phyloP scores from a whole-genome alignment of 192 early-diverging fungal species.

The Gaertneriomyces sp. region DNA sequence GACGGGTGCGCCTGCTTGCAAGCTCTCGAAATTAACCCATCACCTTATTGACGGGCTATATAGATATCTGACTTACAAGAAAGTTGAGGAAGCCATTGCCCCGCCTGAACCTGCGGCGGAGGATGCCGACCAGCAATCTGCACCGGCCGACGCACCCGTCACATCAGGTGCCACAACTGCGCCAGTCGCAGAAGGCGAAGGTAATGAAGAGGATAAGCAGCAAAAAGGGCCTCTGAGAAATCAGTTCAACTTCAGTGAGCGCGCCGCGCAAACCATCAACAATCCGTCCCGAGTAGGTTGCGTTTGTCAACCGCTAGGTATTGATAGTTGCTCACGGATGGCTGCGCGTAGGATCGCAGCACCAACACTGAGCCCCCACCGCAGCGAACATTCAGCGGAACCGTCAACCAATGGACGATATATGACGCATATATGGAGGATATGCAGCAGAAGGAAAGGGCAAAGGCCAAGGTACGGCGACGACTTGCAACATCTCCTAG shows the following conservation, averaged over 20 bases:
- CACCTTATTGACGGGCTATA: neutral
- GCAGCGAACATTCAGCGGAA: constrained; percentile 45
- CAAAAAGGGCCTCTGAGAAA: constrained; percentile 47
- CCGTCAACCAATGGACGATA: constrained; percentile 63
- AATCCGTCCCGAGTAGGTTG: constrained; percentile 52
- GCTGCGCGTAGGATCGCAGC: constrained; percentile 41
- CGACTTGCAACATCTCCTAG: neutral
- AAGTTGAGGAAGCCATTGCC: constrained; percentile 24
- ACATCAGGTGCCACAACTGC: constrained; percentile 23
- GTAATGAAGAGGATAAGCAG: constrained; percentile 46
- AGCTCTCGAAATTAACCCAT: neutral
- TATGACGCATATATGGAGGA: constrained; percentile 64
- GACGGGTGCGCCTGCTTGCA: constrained; percentile 44
- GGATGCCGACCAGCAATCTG: constrained; percentile 3
- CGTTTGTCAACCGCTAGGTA: neutral
- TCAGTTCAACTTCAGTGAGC: constrained; percentile 63
- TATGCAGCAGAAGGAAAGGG: constrained; percentile 53
- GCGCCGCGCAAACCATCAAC: constrained; percentile 58
- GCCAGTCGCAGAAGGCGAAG: constrained; percentile 16
- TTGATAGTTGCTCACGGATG: no score
- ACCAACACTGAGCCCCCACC: constrained; percentile 67
- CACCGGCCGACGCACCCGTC: constrained; percentile 19
- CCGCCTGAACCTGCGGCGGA: constrained; percentile 9
- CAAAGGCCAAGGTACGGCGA: constrained; percentile 52
- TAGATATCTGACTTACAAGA: constrained; percentile 49